Conservation (phyloP, 73 alveolate species). For the Symbiodinium pilosum region DNA sequence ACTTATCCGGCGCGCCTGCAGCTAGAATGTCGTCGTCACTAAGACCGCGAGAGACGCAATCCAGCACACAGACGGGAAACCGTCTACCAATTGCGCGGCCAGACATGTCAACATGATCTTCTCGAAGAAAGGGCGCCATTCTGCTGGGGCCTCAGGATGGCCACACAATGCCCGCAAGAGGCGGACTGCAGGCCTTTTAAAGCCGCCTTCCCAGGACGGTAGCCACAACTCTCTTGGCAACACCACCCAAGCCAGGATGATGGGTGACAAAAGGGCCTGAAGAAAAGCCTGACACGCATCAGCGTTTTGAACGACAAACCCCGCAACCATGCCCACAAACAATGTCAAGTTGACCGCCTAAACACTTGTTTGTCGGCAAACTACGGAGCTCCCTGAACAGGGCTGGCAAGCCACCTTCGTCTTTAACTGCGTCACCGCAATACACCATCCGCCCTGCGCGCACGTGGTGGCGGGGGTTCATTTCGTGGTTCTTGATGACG, state of each 20-base stretch:
- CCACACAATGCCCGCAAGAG: neutral
- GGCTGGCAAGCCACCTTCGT: conserved; percentile 20
- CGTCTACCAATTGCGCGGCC: too few relatives aligned
- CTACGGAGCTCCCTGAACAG: neutral
- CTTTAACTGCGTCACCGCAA: neutral
- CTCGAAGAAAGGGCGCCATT: neutral
- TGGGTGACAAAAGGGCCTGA: neutral
- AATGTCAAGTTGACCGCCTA: neutral
- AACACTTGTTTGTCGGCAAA: neutral
- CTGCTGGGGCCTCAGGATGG: conserved; percentile 54
- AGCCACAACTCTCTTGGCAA: neutral
- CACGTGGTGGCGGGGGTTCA: neutral
- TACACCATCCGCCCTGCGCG: conserved; percentile 27
- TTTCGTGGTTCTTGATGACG: neutral
- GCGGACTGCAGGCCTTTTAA: neutral
- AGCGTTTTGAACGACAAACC: neutral
- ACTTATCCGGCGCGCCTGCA: too few relatives aligned
- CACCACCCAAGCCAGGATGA: neutral
- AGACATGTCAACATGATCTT: too few relatives aligned
- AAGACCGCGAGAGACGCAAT: too few relatives aligned
- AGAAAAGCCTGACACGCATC: conserved; percentile 14
- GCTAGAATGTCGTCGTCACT: too few relatives aligned
- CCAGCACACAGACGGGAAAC: too few relatives aligned
- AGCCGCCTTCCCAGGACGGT: neutral
- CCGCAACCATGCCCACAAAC: neutral